These are phyloP conservation scores for Phytophthora palmivora DNA, from an alignment of 352 stramenopile genomes.

Conservation along the genomic window DNA sequence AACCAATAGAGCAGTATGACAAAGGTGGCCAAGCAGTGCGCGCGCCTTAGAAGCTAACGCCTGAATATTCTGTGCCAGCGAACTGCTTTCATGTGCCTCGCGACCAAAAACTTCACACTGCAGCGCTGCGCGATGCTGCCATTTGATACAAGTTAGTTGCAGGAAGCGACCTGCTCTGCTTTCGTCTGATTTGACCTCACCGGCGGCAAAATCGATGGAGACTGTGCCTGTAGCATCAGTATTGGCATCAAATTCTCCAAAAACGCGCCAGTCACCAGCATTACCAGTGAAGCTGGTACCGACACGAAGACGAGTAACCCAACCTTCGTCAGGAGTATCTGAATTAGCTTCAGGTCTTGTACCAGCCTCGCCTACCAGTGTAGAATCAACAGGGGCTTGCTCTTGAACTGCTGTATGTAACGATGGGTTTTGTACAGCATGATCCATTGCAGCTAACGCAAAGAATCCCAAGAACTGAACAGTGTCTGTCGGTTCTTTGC, in stretches of 20 bases:
- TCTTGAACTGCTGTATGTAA: constrained; percentile 1
- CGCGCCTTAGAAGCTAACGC: constrained; percentile 47
- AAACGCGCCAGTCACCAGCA: constrained; percentile 54
- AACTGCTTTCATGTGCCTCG: constrained; percentile 60
- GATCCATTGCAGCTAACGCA: constrained; percentile 60
- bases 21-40: constrained; percentile 59
- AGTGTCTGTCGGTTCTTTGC: constrained; percentile 79
- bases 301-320: constrained; percentile 70
- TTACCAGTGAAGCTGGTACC: constrained; percentile 63
- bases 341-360: constrained; percentile 3
- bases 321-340: constrained; percentile 37
- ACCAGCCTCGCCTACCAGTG: constrained; percentile 3
- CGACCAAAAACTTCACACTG: constrained; percentile 77
- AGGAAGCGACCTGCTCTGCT: constrained; percentile 59
- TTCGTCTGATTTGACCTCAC: constrained; percentile 20
- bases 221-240: constrained; percentile 37
- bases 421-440: constrained; percentile 45
- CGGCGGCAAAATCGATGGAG: constrained; percentile 41
- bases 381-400: background rate
- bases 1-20: constrained; percentile 55
- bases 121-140: constrained; percentile 62
- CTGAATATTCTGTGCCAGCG: constrained; percentile 49
- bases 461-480: constrained; percentile 82
- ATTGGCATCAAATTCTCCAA: constrained; percentile 75
- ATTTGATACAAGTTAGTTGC: constrained; percentile 71